Conservation (phyloP, 2,329 filamentous ascomycete species). For the Venturia asperata region DNA sequence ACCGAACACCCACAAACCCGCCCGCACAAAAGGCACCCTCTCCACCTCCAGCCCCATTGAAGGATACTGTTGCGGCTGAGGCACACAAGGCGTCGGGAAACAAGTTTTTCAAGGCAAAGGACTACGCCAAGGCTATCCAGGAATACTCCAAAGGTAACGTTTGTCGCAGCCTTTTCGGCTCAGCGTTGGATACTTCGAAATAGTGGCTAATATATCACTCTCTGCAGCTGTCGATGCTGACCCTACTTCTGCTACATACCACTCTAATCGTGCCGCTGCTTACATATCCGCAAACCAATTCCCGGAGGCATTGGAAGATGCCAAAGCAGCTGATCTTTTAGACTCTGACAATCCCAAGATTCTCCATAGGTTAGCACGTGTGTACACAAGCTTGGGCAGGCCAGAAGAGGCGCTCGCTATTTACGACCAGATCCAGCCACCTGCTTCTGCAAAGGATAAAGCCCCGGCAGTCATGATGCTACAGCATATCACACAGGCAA, state of each 20-base stretch:
- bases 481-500: constrained; percentile 70
- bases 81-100: constrained; percentile 88
- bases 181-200: constrained; percentile 12
- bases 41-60: constrained; percentile 35
- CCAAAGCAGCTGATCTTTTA: constrained; percentile 70
- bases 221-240: constrained; percentile 74
- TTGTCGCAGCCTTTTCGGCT: constrained; percentile 1
- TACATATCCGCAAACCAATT: constrained; percentile 84
- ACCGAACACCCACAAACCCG: constrained; percentile 49
- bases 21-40: constrained; percentile 27
- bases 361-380: constrained; percentile 76
- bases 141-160: constrained; percentile 87
- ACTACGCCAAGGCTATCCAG: constrained; percentile 79
- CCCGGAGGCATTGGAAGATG: constrained; percentile 76
- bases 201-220: neutral
- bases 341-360: constrained; percentile 86
- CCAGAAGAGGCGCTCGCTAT: constrained; percentile 81
- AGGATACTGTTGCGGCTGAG: constrained; percentile 60
- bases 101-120: constrained; percentile 92
- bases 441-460: constrained; percentile 78
- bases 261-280: constrained; percentile 90
- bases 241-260: constrained; percentile 78
- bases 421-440: constrained; percentile 70
- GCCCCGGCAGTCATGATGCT: constrained; percentile 78
- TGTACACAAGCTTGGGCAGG: constrained; percentile 79